These are phyloP conservation scores for Delonix regia DNA, from an alignment of 306 rosid species.

Conservation along the genomic window DNA sequence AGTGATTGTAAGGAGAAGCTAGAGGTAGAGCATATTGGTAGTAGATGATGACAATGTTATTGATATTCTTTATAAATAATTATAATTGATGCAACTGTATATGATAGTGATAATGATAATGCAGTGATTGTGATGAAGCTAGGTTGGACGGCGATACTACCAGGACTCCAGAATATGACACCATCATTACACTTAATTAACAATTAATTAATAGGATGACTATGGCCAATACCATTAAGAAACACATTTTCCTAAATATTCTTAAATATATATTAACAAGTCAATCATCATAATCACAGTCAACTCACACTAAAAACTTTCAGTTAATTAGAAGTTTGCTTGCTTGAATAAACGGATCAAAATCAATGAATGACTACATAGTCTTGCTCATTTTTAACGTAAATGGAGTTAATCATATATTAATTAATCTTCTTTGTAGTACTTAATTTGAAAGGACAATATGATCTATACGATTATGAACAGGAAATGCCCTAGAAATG, in stretches of 20 bases:
- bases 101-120: slow-evolving; percentile 38
- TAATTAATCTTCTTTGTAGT: neutral
- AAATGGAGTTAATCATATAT: neutral
- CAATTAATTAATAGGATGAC: slow-evolving; percentile 21
- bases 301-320: too few relatives aligned
- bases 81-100: neutral
- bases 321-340: neutral
- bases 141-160: slow-evolving; percentile 24
- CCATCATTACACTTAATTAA: neutral
- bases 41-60: neutral
- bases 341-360: neutral
- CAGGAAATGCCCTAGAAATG: slow-evolving; percentile 11
- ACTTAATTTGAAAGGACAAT: neutral
- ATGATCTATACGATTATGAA: neutral
- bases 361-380: neutral
- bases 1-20: neutral
- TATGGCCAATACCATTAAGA: slow-evolving; percentile 19
- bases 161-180: slow-evolving; percentile 45
- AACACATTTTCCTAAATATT: too few relatives aligned
- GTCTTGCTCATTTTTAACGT: neutral
- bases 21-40: neutral
- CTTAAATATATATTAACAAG: too few relatives aligned
- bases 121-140: slow-evolving; percentile 36
- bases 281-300: too few relatives aligned
- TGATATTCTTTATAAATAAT: neutral